Base-by-base conservation (phyloP, 2,329 filamentous ascomycete species). In the Mariannaea sp. region DNA sequence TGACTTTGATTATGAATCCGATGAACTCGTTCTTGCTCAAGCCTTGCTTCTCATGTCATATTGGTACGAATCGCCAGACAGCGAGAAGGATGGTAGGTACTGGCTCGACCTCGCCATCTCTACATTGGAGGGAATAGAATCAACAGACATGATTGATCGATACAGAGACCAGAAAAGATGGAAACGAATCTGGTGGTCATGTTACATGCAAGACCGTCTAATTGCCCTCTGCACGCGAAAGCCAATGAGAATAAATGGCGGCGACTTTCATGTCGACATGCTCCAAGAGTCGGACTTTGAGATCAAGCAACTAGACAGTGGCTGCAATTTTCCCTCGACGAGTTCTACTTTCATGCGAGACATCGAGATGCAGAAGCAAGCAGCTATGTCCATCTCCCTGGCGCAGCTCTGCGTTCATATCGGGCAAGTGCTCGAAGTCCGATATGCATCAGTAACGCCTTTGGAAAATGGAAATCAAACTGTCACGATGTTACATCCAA, bases 61-160 rank as follows among this genome's bases (percentile, higher is more conserved):
- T 71, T 97, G 93, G 89, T 97, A 97, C 70, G 92, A 97, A 73
- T 96, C 91, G 9, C 92, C 92, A 0, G 92, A 97, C 72, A 92
- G 97, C 70, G 91, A 96, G 69, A 97, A 97, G 72, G 93, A 97
- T 70, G 96, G 92, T 36, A 96, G 93, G 89, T 92, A 97, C 69
- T 97, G 92, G 92, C 96, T 97, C 89, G 93, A 92, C n/a, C 90
- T 97, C 27, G 93, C 92, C 38, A 90, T 96, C 55, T 96, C 92
- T n/a, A n/a, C n/a, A n/a, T n/a, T n/a, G n/a, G n/a, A n/a, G n/a
- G n/a, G n/a, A n/a, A n/a, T n/a, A n/a, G n/a, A n/a, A n/a, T n/a
- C n/a, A n/a, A n/a, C n/a, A n/a, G n/a, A n/a, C n/a, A n/a, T n/a
- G n/a, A n/a, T n/a, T n/a, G n/a, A n/a, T n/a, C n/a, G n/a, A n/a